phyloP scores from a whole-genome alignment of 768 basidiomycete genomes.

The Nidula microcarpa region DNA sequence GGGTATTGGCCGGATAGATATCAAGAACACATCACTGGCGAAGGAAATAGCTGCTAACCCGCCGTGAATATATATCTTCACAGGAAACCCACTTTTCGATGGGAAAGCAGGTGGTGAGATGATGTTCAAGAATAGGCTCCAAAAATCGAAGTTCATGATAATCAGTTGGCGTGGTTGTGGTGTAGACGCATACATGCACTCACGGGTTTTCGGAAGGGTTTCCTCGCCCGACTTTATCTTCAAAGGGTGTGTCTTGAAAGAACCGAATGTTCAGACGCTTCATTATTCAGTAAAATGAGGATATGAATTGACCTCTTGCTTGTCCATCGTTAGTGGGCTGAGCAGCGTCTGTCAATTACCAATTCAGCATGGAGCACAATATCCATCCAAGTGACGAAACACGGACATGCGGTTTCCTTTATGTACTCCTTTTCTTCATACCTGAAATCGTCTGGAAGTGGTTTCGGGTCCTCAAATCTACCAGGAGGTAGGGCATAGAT shows the following conservation, averaged over 20 bases:
- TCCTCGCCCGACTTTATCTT: slow-evolving; percentile 65
- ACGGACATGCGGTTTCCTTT: slow-evolving; percentile 26
- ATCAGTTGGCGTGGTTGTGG: not conserved
- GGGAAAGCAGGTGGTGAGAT: slow-evolving; percentile 54
- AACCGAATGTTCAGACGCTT: not conserved
- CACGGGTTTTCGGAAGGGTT: slow-evolving; percentile 71
- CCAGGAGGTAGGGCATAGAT: slow-evolving; percentile 67
- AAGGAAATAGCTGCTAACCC: slow-evolving; percentile 37
- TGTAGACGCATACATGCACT: slow-evolving; percentile 8
- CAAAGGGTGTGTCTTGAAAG: slow-evolving; percentile 36
- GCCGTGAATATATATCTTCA: slow-evolving; percentile 76
- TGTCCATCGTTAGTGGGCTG: slow-evolving; percentile 70
- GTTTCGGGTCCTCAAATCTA: slow-evolving; percentile 61
- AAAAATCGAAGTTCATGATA: not conserved
- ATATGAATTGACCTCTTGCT: slow-evolving; percentile 34
- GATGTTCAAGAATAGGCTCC: slow-evolving; percentile 67
- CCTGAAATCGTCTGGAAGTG: slow-evolving; percentile 47
- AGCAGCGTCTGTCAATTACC: slow-evolving; percentile 38
- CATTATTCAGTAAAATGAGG: not conserved
- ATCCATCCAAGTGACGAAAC: too few species aligned
- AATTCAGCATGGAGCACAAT: too few species aligned
- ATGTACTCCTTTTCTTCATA: slow-evolving; percentile 65
- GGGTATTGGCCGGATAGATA: not conserved
- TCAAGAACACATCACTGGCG: not conserved
- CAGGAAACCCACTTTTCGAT: slow-evolving; percentile 45